Evolutionary conservation across 495 filamentous ascomycete species (phyloP), one percentile per base, ranked within the genome.

Genomic region (Trichocladium uniseriatum): DNA sequence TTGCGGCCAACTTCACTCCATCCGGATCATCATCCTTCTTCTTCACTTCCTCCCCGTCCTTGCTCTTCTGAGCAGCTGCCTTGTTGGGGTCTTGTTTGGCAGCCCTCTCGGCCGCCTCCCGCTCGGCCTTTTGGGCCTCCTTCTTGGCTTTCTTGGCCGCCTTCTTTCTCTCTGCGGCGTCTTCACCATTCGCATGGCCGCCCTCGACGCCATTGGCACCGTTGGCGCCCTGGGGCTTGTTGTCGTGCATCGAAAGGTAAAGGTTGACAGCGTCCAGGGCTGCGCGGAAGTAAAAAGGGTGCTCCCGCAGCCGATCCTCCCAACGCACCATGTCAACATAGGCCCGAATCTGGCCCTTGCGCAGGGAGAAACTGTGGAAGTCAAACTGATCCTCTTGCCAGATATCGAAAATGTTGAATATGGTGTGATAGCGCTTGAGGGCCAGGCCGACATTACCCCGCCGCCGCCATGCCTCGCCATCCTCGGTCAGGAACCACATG

Each of bases 351-450:
- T 94, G 91, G 6, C 94, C 92, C 67, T 97, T 97, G 9, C 90
- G 76, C 6, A 97, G 72, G 7, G 90, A 96, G 69, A 97, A 99
- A 65, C 80, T 86, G 70, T 99, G 92, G 74, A 99, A 99, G 62
- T 99, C 92, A 58, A 95, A 96, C 58, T 99, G 92, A 56, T 99
- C 92, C 56, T 99, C 92, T 55, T 94, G 83, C 92, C 92, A 99
- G 35, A 85, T 80, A 24, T 96, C 91, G 57, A 99, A 97, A 49
- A 97, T 89, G 68, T 91, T 88, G 64, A 81, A 83, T 45, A 95
- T 78, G 2, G 84, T 75, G 49, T 85, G 82, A 60, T 92, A 90
- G 29, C 92, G 81, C 71, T 99, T 99, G 36, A 99, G 72, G 2
- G 94, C 90, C 51, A 95, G 77, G 2, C 82, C 86, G 38, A 88